phyloP scores from a whole-genome alignment of 805 yeast genomes.

The Ogataea paraovalis region DNA sequence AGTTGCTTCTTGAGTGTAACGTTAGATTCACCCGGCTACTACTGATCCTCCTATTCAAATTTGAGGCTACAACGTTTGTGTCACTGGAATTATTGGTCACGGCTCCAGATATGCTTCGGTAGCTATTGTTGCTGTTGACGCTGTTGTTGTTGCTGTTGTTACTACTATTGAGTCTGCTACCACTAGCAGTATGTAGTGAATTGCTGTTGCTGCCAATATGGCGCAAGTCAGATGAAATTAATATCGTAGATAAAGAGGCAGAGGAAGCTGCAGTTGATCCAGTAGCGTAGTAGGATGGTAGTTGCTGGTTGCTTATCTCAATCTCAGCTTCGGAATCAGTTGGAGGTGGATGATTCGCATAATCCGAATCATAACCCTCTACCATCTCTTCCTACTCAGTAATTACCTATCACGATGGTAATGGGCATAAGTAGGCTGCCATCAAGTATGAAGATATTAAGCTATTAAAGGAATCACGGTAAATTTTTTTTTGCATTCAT shows the following conservation, averaged over 20 bases:
- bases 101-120: background rate
- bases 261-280: constrained; percentile 12
- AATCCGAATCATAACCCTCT: constrained; percentile 25
- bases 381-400: background rate
- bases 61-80: background rate
- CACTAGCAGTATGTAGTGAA: background rate
- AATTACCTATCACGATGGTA: background rate
- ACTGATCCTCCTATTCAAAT: background rate
- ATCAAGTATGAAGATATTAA: too few relatives aligned
- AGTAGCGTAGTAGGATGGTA: constrained; percentile 11
- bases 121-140: background rate
- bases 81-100: background rate
- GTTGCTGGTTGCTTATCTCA: constrained; percentile 7
- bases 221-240: background rate
- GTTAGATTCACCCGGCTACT: background rate
- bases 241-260: constrained; percentile 11
- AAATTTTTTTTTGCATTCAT: too few relatives aligned
- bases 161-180: background rate
- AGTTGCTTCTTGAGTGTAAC: background rate
- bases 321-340: constrained; percentile 29
- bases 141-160: background rate
- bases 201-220: background rate
- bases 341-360: constrained; percentile 41
- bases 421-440: background rate
- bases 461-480: too few relatives aligned